Base-by-base conservation (phyloP, 352 stramenopile genomes). In the Phytophthora sp. region DNA sequence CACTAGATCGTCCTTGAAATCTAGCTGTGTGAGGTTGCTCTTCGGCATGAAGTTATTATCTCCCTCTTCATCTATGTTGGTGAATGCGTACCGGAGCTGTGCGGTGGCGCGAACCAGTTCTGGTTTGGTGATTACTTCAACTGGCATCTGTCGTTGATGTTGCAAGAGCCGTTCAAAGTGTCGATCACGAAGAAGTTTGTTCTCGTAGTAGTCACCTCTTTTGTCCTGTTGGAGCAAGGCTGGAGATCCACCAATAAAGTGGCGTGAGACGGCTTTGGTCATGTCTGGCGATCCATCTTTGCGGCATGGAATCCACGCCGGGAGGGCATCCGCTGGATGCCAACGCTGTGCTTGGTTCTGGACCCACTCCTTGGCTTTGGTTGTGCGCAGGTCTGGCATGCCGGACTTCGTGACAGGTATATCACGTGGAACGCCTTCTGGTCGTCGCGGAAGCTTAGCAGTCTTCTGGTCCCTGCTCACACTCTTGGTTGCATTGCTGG, bases 231-330 rank as follows among this genome's bases (percentile, higher is more conserved):
- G 45, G 18, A 56, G 12, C 29, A 74, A 46, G 2, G 45, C 55
- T 35, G 66, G 61, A 3, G 69, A 67, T 13, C 33, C 39, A 27
- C 55, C 52, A 24, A 77, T 66, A 33, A 77, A 77, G 23, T 71
- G 46, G 5, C 69, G 58, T 1, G 69, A 30, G n/a, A 63, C 52
- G 15, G 63, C 49, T 23, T 67, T 77, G 20, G 54, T 65, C 58
- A 71, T 70, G 46, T 77, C 65, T 13, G 65, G 69, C 3, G 65
- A 71, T 39, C 69, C 69, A n/a, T 77, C 69, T 29, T 77, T 77
- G 20, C 61, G 64, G 21, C 54, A 55, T 7, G 69, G 64, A 1
- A 77, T 52, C 69, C 69, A 77, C 9, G 11, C 23, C 1, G 69
- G 69, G 0, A 77, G 44, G 16, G n/a, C 13, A 29, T 73, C 65